phyloP scores from a whole-genome alignment of 805 yeast species.

The Myxozyma mucilagina region DNA sequence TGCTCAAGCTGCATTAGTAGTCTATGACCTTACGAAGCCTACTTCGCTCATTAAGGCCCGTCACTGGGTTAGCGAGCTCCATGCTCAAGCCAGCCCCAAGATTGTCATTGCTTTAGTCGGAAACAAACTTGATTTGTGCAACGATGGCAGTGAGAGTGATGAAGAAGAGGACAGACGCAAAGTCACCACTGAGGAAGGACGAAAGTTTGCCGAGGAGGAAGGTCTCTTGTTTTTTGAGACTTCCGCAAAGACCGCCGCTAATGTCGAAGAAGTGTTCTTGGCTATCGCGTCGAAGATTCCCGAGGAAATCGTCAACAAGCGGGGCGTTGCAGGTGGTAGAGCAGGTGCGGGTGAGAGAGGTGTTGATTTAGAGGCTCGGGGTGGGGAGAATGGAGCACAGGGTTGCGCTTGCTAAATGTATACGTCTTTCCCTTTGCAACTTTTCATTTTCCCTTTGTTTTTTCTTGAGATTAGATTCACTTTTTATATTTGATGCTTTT shows the following conservation, averaged over 20 bases:
- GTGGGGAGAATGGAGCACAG: slow-evolving; percentile 22
- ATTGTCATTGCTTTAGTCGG: slow-evolving; percentile 93
- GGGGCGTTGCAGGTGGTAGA: slow-evolving; percentile 28
- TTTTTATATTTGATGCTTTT: background rate
- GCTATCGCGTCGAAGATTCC: slow-evolving; percentile 90
- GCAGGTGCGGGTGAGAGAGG: slow-evolving; percentile 30
- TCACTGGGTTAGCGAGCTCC: slow-evolving; percentile 96
- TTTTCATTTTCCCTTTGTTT: background rate
- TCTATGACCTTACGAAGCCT: slow-evolving; percentile 92
- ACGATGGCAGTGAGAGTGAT: slow-evolving; percentile 47
- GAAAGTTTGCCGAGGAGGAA: slow-evolving; percentile 85
- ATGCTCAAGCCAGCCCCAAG: slow-evolving; percentile 90
- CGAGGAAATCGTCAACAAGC: slow-evolving; percentile 38
- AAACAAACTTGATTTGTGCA: slow-evolving; percentile 73
- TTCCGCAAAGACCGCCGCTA: slow-evolving; percentile 85
- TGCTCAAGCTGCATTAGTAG: slow-evolving; percentile 95
- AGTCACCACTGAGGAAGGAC: slow-evolving; percentile 84
- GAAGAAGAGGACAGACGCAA: slow-evolving; percentile 50
- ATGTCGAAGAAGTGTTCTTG: slow-evolving; percentile 87
- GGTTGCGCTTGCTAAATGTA: slow-evolving; percentile 28
- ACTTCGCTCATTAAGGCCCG: slow-evolving; percentile 94
- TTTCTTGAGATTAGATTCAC: background rate
- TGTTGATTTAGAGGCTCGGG: slow-evolving; percentile 27
- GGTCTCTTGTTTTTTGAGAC: slow-evolving; percentile 89
- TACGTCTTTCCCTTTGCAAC: background rate